Evolutionary conservation across 345 rosid species (phyloP).

Genomic region (Crucihimalaya himalaica): DNA sequence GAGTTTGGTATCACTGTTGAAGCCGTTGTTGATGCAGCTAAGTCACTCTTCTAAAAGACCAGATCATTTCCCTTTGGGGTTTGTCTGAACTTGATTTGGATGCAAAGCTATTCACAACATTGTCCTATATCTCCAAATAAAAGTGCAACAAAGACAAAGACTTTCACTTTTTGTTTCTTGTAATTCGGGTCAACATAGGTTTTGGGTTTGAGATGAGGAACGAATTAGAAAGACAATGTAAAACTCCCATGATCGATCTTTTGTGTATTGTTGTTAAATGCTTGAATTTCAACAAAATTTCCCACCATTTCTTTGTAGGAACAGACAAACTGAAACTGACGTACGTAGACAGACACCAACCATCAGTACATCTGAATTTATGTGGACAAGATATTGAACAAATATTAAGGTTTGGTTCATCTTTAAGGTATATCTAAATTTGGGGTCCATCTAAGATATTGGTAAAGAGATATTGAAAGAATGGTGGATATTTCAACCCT

Average conservation of each 20-base stretch:
- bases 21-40: constrained; percentile 77
- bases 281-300: constrained; percentile 22
- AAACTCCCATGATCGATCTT: constrained; percentile 19
- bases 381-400: too few relatives aligned
- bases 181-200: constrained; percentile 34
- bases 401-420: too few relatives aligned
- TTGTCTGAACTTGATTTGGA: constrained; percentile 20
- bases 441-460: too few relatives aligned
- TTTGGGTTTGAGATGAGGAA: constrained; percentile 39
- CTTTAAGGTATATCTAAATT: too few relatives aligned
- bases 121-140: constrained; percentile 34
- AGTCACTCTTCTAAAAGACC: constrained; percentile 47
- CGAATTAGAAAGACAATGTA: constrained; percentile 29
- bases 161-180: constrained; percentile 24
- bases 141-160: constrained; percentile 30
- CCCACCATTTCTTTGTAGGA: background rate
- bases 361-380: too few relatives aligned
- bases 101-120: constrained; percentile 19
- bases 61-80: background rate
- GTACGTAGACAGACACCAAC: background rate
- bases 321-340: background rate
- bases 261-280: constrained; percentile 18
- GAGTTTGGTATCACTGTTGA: constrained; percentile 77
- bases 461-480: too few relatives aligned
- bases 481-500: too few relatives aligned